A percentile compares a stretch with the other conserved stretches of the same genome.
phyloP scores from a whole-genome alignment of 1,284 basidiomycete genomes.

The Papiliotrema flavescens region DNA sequence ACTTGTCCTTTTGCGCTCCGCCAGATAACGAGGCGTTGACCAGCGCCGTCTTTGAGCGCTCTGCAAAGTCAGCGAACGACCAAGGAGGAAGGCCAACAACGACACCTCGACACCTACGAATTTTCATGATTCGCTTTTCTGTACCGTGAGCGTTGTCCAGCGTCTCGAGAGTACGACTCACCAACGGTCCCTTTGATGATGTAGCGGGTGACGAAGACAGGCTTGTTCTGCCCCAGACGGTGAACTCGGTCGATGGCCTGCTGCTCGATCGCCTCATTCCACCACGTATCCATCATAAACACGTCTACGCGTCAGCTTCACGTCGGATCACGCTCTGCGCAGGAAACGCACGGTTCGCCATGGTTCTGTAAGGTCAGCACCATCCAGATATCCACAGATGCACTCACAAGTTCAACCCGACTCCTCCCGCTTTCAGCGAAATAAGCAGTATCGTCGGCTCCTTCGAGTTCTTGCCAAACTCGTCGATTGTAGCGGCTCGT shows the following conservation, averaged over 20 bases:
- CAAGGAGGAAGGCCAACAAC: not conserved
- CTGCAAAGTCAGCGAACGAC: constrained; percentile 10
- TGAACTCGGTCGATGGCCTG: constrained; percentile 67
- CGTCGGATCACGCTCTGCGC: too few relatives aligned
- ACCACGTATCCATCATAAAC: constrained; percentile 97
- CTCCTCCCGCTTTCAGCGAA: constrained; percentile 90
- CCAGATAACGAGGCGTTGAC: constrained; percentile 47
- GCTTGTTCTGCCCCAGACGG: constrained; percentile 39
- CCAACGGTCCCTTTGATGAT: constrained; percentile 62
- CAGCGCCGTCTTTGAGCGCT: constrained; percentile 47
- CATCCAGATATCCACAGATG: constrained; percentile 14
- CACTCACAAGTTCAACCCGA: constrained; percentile 68
- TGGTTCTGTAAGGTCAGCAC: constrained; percentile 2
- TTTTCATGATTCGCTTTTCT: constrained; percentile 58
- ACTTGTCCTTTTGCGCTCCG: constrained; percentile 35
- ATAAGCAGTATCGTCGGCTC: constrained; percentile 78
- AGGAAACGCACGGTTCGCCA: constrained; percentile 13
- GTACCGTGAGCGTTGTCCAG: not conserved
- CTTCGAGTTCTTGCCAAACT: constrained; percentile 64
- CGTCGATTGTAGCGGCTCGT: constrained; percentile 67
- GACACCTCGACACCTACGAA: constrained; percentile 52
- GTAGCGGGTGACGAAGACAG: constrained; percentile 86
- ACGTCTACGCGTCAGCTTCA: constrained; percentile 62
- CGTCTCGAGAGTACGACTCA: constrained; percentile 45
- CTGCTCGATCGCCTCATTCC: constrained; percentile 85